Base-by-base conservation (phyloP, 2,329 filamentous ascomycete species). In the Sporothrix dimorphospora region DNA sequence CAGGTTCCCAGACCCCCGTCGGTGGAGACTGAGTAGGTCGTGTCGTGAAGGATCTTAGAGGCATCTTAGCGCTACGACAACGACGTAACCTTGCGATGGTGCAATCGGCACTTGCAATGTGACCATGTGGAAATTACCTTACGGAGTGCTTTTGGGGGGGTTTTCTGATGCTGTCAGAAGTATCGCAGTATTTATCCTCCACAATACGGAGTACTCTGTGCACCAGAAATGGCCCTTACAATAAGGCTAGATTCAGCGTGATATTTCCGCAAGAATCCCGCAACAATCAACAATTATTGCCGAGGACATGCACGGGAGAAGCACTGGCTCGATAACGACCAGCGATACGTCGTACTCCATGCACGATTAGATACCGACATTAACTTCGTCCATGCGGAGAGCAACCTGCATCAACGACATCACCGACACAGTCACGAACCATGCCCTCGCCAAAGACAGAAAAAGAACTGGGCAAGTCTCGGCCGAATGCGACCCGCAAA, bases 41-140 rank as follows among this genome's bases (percentile, higher is more conserved):
- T 55, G 53, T 30, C 24, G 53, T 55, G 53, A 27, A 55, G 53
- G 21, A 30, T 16, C 27, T 21, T 53, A 27, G n/a, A 27, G 51
- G n/a, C 45, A 24, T 53, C 51, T 53, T 53, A 53, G 51, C 21
- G 51, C 21, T 53, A 24, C 12, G 27, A 30, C 53, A 11, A 6
- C 53, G 21, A 55, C 53, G 24, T 55, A 30, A 55, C 53, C 53
- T 55, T 51, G 24, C 24, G 24, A 55, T 55, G 53, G 53, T 24
- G 53, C 53, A 55, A 55, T 55, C 24, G 53, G 53, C 24, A 55
- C 53, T 30, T 53, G 24, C 21, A 55, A 55, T 55, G 27, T 55
- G 27, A 24, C 24, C 24, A 55, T 55, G 24, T 51, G 16, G 16
- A n/a, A 51, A 51, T 7, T 51, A n/a, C 47, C 19, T 21, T n/a